Percentiles rank a stretch among this genome's conserved stretches.
Evolutionary conservation across 768 basidiomycete genomes (phyloP).

Genomic region (Leucocoprinus birnbaumii): DNA sequence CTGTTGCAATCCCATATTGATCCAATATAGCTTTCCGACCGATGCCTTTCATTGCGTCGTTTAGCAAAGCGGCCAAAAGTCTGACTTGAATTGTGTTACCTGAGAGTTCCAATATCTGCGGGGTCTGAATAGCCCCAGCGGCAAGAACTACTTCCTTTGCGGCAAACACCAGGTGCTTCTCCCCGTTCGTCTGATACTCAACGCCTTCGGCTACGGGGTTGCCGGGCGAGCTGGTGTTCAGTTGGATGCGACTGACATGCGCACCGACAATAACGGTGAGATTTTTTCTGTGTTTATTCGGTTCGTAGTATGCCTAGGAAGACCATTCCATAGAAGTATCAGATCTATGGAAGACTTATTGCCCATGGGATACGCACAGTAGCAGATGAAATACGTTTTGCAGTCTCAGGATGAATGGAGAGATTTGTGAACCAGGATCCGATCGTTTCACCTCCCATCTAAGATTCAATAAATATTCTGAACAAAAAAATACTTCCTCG

Average conservation of each 20-base stretch:
- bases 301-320: constrained; percentile 13
- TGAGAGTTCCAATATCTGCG: constrained; percentile 21
- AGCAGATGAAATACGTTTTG: constrained; percentile 17
- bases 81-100: constrained; percentile 18
- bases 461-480: too few relatives aligned
- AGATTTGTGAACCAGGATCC: constrained; percentile 14
- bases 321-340: not conserved
- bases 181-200: constrained; percentile 23
- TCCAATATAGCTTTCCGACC: not conserved
- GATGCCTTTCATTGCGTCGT: not conserved
- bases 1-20: constrained; percentile 1
- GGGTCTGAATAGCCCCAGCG: constrained; percentile 39
- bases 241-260: constrained; percentile 26
- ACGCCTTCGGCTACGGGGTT: constrained; percentile 39
- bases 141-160: constrained; percentile 49
- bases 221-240: constrained; percentile 37
- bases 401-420: constrained; percentile 15
- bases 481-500: not conserved
- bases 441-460: constrained; percentile 17
- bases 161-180: constrained; percentile 34
- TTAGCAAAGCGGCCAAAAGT: too few relatives aligned
- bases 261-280: constrained; percentile 21
- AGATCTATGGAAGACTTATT: too few relatives aligned
- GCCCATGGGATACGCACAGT: constrained; percentile 10
- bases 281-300: constrained; percentile 17